Evolutionary conservation across 768 basidiomycete species (phyloP), one percentile per base, ranked within the genome.

Genomic region (Pleurotus citrinopileatus): DNA sequence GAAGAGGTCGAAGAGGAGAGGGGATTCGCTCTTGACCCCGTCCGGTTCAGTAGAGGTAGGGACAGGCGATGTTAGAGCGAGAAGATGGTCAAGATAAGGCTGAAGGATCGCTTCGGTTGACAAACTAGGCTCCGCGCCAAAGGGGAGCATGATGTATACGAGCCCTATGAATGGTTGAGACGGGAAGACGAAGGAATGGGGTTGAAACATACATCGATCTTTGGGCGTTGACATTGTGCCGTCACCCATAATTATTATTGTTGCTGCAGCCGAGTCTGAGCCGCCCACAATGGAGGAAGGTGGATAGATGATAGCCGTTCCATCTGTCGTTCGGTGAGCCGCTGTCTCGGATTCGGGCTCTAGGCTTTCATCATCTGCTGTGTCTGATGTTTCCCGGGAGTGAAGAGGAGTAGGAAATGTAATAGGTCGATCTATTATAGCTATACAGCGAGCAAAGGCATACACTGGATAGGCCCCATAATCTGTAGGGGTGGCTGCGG

Each of bases 271-370:
- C 1, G 71, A 71, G 3, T 67, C 67, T 2, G 75, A 71, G 19
- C 84, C 84, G 23, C 74, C 80, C 36, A 65, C 51, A 6, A 89
- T 61, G 0, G 83, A 79, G 1, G 71, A 73, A 1, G 92, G 93
- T 0, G 92, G 89, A 58, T 93, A 91, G 3, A 93, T 76, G 4
- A 94, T 64, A 12, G 93, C 65, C 2, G 77, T 80, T 13, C 88
- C 86, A 63, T 94, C 91, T 10, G 81, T 59, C 12, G 66, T 43
- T 37, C 59, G 13, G 13, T 20, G n/a, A 12, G 32, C 63, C 23
- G 63, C 60, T 29, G 57, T n/a, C 9, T 45, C 29, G 23, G 36
- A 19, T 28, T 56, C 58, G 1, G 57, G 8, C 12, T 61, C 57
- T n/a, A n/a, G 25, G 72, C 68, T 40, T 15, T 19, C 3, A 22